Evolutionary conservation across 768 basidiomycete species (phyloP), one percentile per base, ranked within the genome.

Genomic region (Boletus vinaceobasis): DNA sequence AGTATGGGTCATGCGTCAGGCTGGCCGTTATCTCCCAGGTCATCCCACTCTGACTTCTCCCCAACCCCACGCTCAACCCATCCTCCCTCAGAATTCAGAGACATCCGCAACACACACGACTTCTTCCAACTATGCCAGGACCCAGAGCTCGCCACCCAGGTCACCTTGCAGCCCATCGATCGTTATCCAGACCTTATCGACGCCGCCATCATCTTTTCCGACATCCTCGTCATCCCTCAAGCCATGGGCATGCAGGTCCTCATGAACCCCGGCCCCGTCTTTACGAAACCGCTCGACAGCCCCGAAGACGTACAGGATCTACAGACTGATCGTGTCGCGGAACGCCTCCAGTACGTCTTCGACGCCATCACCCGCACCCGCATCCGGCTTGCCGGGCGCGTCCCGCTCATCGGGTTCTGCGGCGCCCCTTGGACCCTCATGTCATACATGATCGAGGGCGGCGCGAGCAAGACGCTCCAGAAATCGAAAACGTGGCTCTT

Each of bases 1-100:
- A n/a, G 93, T 94, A 53, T 98, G 95, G 95, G 89, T 96, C 47
- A 98, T 98, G 95, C 84, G 95, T 35, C 95, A 98, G 70, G 95
- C 95, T 23, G 95, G 95, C 46, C 84, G 95, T 49, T 95, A 96
- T 74, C 83, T 98, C 43, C 95, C 95, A 72, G 95, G 90, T 90
- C 64, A 67, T 73, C 3, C 9, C 14, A 15, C 7, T 9, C n/a
- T 1, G n/a, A n/a, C n/a, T 4, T 17, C 7, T 10, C 37, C 37
- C 0, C 17, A 9, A 29, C 11, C 27, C 13, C 23, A 14, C 42
- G 1, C 48, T 51, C 53, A 60, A 46, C 40, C 8, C 26, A 4
- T 23, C 11, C 27, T 32, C 33, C 21, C 32, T 1, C 69, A 96
- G 96, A 98, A 75, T 98, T 98, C 72, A 84, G 89, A 55, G 83